Conservation (phyloP, 176 grass and related monocot species). For the maize (Zea mays) region DNA sequence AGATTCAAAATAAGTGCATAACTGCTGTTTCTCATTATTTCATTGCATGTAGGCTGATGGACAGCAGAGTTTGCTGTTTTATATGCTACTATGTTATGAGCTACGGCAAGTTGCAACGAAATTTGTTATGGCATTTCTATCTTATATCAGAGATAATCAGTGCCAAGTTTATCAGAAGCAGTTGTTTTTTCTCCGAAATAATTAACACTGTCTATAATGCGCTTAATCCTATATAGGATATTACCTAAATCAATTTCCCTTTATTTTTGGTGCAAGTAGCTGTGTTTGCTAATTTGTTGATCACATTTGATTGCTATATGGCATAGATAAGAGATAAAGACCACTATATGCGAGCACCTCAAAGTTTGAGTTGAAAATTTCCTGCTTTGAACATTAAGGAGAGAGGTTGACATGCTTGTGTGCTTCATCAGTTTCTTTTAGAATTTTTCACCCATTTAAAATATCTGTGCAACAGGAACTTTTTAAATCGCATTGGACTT, state of each 20-base stretch:
- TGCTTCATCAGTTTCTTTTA: neutral
- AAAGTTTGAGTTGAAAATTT: neutral
- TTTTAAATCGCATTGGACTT: neutral
- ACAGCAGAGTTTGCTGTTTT: neutral
- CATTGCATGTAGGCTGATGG: neutral
- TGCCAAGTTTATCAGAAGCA: neutral
- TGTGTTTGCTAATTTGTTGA: slow-evolving; percentile 24
- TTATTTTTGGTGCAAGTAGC: neutral
- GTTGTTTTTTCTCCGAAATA: neutral
- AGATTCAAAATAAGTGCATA: neutral
- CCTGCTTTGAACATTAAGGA: neutral
- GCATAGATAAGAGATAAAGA: neutral
- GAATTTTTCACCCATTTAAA: neutral
- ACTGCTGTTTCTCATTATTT: neutral
- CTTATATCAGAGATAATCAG: slow-evolving; percentile 1
- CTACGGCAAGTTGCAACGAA: slow-evolving; percentile 12
- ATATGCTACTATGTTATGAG: neutral
- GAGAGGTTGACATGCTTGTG: neutral
- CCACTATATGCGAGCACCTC: neutral
- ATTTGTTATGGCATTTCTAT: neutral
- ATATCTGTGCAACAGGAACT: neutral
- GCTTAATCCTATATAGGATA: neutral
- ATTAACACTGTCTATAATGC: neutral
- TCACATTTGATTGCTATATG: neutral
- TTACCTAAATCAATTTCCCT: neutral